Evolutionary conservation across 179 eudicot genomes (phyloP), one percentile per base, ranked within the genome.

Genomic region (Drosera spatulata): DNA sequence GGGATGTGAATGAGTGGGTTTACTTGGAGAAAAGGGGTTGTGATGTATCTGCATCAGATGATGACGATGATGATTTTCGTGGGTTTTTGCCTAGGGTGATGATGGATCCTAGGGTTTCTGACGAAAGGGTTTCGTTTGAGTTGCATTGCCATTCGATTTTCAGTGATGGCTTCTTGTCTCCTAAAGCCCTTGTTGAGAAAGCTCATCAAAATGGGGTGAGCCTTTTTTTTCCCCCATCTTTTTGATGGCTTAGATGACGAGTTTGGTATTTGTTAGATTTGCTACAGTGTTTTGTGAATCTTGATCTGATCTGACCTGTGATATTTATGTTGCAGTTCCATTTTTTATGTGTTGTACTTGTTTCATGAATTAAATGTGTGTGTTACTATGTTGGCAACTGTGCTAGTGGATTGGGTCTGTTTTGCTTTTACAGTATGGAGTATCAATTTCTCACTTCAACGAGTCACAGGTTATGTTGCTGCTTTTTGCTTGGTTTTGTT

Each of bases 151-250:
- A 93, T 79, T 80, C 96, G n/a, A 80, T 73, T 71, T 81, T 86
- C 43, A 93, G 99, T 70, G 96, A 93, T 80, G 99, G 99, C 60
- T 93, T 64, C 69, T 81, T 93, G 49, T 80, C 96, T 48, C 99
- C 99, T 83, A 63, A 89, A 41, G 87, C 85, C 73, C 81, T 89
- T 61, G 99, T 93, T 53, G 90, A 89, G 65, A 86, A 72, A 74
- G 99, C 99, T 52, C 95, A 86, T 78, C 87, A 73, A 40, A 78
- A 80, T 69, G 95, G 97, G 99, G 99, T 89, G 62, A 72, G 75
- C 39, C 53, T 41, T 56, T 58, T 42, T 5, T 37, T 46, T 5
- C 11, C 56, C 13, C 56, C 13, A n/a, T 53, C 7, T 22, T 2
- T 10, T 10, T 22, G 3, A n/a, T 51, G 55, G 13, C 33, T 14